Conservation (phyloP, 805 yeast genomes). For the Trichomonascus vanleenenianus region DNA sequence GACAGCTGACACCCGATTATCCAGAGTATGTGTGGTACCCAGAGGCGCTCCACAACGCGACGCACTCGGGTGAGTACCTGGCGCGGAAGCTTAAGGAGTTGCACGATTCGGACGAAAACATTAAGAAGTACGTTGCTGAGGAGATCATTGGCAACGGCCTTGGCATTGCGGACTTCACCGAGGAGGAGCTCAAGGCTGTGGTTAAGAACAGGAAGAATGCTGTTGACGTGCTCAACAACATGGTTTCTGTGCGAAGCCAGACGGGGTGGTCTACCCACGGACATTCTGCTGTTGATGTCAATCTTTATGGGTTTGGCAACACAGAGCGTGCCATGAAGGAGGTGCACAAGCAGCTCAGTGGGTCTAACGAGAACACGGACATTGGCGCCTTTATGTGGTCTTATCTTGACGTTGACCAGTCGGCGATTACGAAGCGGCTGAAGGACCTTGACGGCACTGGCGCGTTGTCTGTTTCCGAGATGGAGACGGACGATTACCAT, state of each 20-base stretch:
- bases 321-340: conserved; percentile 24
- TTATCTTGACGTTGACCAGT: conserved; percentile 32
- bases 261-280: conserved; percentile 98
- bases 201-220: conserved; percentile 29
- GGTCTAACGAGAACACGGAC: conserved; percentile 83
- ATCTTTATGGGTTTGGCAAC: conserved; percentile 75
- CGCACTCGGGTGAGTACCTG: conserved; percentile 71
- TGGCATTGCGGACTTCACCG: conserved; percentile 53
- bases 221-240: conserved; percentile 49
- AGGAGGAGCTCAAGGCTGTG: conserved; percentile 44
- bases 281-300: conserved; percentile 84
- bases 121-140: conserved; percentile 40
- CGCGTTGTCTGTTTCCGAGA: no score
- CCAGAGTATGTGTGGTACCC: conserved; percentile 92
- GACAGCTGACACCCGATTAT: conserved; percentile 59
- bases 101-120: conserved; percentile 24
- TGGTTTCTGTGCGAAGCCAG: conserved; percentile 75
- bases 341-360: conserved; percentile 43
- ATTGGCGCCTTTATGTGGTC: conserved; percentile 67
- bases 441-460: conserved; percentile 7
- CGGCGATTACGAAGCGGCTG: conserved; percentile 23
- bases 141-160: conserved; percentile 56
- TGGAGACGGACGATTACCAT: no score
- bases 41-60: conserved; percentile 57
- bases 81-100: conserved; percentile 37